Base-by-base conservation (phyloP, 2,329 filamentous ascomycete species). In the Myriosclerotinia curreyana region DNA sequence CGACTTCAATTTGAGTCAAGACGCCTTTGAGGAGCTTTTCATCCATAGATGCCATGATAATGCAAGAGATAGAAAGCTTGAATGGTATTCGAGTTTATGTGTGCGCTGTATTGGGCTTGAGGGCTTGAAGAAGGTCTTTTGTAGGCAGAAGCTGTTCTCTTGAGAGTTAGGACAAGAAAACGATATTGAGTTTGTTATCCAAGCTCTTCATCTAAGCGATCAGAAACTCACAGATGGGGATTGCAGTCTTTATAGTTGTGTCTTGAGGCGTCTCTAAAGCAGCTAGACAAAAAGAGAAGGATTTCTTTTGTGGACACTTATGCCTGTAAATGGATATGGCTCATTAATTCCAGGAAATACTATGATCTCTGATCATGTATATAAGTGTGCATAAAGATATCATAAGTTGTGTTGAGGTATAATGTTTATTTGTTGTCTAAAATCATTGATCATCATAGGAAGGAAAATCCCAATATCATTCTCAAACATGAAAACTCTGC, bases 11-110 rank as follows among this genome's bases (percentile, higher is more conserved):
- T 40, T 60, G 46, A 17, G 22, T 28, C 17, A 60, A 31, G 6
- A 60, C 22, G 12, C 46, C 46, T 5, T 31, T 31, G 34, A 50
- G 22, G 11, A 60, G 44, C 3, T 40, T 52, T 3, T 15, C 31
- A 9, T 60, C 46, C 22, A 38, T 40, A 3, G 34, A n/a, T 17
- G 46, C 9, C 46, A 60, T 60, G 9, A 60, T 60, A 15, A n/a
- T 52, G 58, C 11, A 31, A 51, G 2, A 40, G 4, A 11, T 42
- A 1, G 7, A 6, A 12, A 17, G 31, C 1, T 60, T 5, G 22
- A 38, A 1, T 22, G 12, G 28, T 6, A 40, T 50, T 9, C 1
- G 8, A 25, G 5, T 28, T 20, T 2, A 20, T 5, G 3, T n/a
- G 3, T 7, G 46, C 1, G 22, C 14, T 15, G 8, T 50, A 20